Conservation (phyloP, 1,139 yeast species). For the Candida labiduridarum region DNA sequence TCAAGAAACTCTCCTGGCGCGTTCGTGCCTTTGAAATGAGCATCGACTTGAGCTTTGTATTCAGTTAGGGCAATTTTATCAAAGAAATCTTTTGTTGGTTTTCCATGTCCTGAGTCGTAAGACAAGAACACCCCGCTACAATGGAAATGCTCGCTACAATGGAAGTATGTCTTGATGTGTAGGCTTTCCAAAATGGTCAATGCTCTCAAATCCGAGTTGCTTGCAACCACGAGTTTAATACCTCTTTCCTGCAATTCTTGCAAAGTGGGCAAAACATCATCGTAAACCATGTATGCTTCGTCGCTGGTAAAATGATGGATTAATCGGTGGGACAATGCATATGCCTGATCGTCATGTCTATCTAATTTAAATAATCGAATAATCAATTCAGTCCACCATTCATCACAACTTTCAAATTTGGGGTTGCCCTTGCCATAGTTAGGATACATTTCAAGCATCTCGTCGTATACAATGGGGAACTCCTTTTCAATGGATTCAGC, state of each 20-base stretch:
- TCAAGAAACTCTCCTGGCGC: slow-evolving; percentile 20
- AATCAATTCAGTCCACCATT: slow-evolving; percentile 66
- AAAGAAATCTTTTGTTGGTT: slow-evolving; percentile 55
- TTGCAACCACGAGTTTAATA: slow-evolving; percentile 48
- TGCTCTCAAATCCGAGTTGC: slow-evolving; percentile 64
- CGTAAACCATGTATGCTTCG: slow-evolving; percentile 55
- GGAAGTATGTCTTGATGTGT: slow-evolving; percentile 42
- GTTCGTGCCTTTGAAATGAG: slow-evolving; percentile 13
- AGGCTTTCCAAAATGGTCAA: slow-evolving; percentile 46
- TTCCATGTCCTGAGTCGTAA: slow-evolving; percentile 54
- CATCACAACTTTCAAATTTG: slow-evolving; percentile 28
- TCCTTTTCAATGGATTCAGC: slow-evolving; percentile 25
- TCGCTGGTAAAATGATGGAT: slow-evolving; percentile 48
- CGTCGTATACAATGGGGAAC: slow-evolving; percentile 32
- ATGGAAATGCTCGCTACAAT: slow-evolving; percentile 34
- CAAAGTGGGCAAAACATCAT: slow-evolving; percentile 56
- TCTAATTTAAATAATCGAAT: slow-evolving; percentile 40
- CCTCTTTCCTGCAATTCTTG: slow-evolving; percentile 29
- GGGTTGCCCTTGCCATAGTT: slow-evolving; percentile 57
- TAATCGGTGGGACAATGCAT: slow-evolving; percentile 38
- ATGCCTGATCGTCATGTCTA: slow-evolving; percentile 20
- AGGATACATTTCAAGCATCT: slow-evolving; percentile 43
- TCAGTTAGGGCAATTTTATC: slow-evolving; percentile 28
- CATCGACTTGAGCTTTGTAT: slow-evolving; percentile 4
- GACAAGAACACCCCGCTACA: slow-evolving; percentile 46